Conservation (phyloP, 768 basidiomycete species). For the Termitomyces sp. region DNA sequence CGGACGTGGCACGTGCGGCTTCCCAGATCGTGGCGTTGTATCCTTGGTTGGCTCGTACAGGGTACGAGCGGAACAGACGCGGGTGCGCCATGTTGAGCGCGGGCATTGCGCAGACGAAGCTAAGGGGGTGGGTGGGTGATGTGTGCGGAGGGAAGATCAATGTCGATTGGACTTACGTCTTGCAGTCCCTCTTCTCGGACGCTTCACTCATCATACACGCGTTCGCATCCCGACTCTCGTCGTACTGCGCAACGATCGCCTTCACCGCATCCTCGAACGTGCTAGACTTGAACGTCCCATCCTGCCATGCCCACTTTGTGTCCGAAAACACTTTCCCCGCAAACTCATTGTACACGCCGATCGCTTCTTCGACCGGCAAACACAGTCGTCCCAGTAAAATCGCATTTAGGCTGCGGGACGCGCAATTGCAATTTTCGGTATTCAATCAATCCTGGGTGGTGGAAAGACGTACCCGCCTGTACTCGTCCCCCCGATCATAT, state of each 20-base stretch:
- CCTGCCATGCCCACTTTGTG: neutral
- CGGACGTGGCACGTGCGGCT: conserved; percentile 25
- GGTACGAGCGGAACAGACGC: conserved; percentile 11
- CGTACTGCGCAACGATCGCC: neutral
- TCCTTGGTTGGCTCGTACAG: neutral
- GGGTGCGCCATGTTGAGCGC: neutral
- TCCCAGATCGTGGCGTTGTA: conserved; percentile 23
- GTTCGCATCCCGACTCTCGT: neutral
- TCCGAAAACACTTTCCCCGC: conserved; percentile 4
- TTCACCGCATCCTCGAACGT: neutral
- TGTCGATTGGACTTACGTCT: conserved; percentile 2
- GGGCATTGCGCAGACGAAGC: conserved; percentile 8
- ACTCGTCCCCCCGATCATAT: no score
- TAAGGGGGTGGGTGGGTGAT: neutral
- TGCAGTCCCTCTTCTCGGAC: neutral
- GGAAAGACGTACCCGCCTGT: no score
- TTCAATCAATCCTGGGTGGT: no score
- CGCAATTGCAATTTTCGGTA: no score
- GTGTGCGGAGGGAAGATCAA: no score
- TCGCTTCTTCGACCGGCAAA: conserved; percentile 19
- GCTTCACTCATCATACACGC: neutral
- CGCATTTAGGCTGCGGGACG: conserved; percentile 14
- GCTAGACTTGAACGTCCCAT: neutral
- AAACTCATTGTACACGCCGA: conserved; percentile 12
- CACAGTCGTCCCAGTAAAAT: conserved; percentile 21